Evolutionary conservation across 768 basidiomycete species (phyloP), one percentile per base, ranked within the genome.

Genomic region (Xerocomellus intermedius): DNA sequence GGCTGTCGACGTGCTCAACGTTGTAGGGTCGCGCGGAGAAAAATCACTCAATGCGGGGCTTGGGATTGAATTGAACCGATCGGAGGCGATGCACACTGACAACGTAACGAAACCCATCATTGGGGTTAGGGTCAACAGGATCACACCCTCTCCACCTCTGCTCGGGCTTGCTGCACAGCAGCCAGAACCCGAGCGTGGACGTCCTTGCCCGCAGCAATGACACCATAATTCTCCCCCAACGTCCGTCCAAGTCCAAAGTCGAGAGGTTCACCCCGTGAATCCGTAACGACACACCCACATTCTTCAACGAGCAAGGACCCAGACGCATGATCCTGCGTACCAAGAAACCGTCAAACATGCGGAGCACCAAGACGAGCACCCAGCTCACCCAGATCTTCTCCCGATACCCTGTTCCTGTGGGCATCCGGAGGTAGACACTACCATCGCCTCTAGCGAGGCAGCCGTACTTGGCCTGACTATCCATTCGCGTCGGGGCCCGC

Each of bases 391-490:
- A 99, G n/a, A 98, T 95, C 75, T 98, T 98, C 71, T 98, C 96
- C 57, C 75, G 70, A 69, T 98, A 98, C 2, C 86, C 89, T 1
- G 81, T 75, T 6, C 84, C 84, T 1, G 85, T 85, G 0, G 91
- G 91, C 79, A 92, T 86, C 8, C 91, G 78, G 41, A 93, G 74
- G 67, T 94, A 96, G 35, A 83, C 82, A 2, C 85, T 86, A 1
- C 94, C 94, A 52, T 96, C 89, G 0, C 95, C 94, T 39, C 95
- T 76, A 5, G 86, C 84, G 14, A 98, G 81, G 64, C 86, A 85
- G 30, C 87, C 84, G 62, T 98, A 98, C 73, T 98, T 99, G 2
- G 94, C 94, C 70, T 98, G 95, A 68, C 89, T 91, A 69, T 98
- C 96, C 94, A 98, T 97, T 19, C 92, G 79, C 16, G 85, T 77